Evolutionary conservation across 371 early-diverging fungal genomes (phyloP).

Genomic region (Chytridium lagenaria): DNA sequence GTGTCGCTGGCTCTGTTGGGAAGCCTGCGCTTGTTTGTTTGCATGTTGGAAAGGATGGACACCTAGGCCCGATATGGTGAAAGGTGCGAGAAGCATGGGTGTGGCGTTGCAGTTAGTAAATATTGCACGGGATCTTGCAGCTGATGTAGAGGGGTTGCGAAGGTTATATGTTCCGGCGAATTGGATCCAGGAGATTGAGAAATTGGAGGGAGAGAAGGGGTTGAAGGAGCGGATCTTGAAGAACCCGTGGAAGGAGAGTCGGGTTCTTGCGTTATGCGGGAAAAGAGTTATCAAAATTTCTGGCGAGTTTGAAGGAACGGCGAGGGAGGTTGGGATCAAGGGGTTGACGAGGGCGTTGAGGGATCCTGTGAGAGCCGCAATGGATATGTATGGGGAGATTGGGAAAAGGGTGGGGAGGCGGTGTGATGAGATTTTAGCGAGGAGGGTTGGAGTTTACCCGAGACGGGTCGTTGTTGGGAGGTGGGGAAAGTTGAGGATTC

Average conservation of each 20-base stretch:
- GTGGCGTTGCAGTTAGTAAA: constrained; percentile 66
- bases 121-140: constrained; percentile 66
- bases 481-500: constrained; percentile 50
- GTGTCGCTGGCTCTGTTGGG: constrained; percentile 71
- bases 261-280: not conserved
- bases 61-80: constrained; percentile 29
- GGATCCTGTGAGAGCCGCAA: constrained; percentile 40
- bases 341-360: not conserved
- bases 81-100: constrained; percentile 64
- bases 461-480: constrained; percentile 52
- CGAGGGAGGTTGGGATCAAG: not conserved
- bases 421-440: constrained; percentile 11
- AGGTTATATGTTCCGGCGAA: constrained; percentile 59
- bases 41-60: constrained; percentile 25
- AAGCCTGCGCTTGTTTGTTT: constrained; percentile 56
- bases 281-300: not conserved
- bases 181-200: constrained; percentile 23
- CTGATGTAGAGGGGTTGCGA: constrained; percentile 57
- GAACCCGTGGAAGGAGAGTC: not conserved
- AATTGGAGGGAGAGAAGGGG: constrained; percentile 34
- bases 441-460: constrained; percentile 45
- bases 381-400: constrained; percentile 59
- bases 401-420: constrained; percentile 29
- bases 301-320: not conserved
- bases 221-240: constrained; percentile 36